Evolutionary conservation across 116 monocot genomes (phyloP).

Genomic region (Papilionanthe hybrid): DNA sequence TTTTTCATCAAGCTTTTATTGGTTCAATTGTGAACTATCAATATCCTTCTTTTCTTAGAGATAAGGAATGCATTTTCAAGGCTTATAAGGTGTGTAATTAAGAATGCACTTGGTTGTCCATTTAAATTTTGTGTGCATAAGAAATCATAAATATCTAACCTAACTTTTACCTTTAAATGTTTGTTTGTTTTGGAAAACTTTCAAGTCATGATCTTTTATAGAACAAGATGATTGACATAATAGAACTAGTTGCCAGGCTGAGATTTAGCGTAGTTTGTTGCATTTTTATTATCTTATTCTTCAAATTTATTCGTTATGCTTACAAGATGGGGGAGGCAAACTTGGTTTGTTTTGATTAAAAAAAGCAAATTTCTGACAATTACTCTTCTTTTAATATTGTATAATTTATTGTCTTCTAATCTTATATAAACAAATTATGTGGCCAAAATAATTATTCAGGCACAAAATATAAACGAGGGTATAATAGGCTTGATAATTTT

Average conservation of each 20-base stretch:
- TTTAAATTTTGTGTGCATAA: background rate
- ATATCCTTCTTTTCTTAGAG: constrained; percentile 24
- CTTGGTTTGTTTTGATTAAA: background rate
- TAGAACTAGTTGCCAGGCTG: too few species aligned
- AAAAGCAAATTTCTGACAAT: too few species aligned
- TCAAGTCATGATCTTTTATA: background rate
- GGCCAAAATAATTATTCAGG: too few species aligned
- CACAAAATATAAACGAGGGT: too few species aligned
- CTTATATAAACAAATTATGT: too few species aligned
- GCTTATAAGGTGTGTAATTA: constrained; percentile 30
- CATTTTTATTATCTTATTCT: background rate
- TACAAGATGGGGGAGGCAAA: background rate
- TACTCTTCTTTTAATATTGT: too few species aligned
- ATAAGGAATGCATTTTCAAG: constrained; percentile 10
- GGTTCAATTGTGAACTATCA: constrained; percentile 43
- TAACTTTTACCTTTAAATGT: background rate
- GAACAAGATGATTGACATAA: background rate
- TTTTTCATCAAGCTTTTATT: constrained; percentile 86
- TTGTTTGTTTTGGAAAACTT: background rate
- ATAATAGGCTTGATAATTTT: too few species aligned
- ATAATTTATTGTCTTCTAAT: too few species aligned
- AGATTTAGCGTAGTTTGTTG: background rate
- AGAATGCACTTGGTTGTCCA: background rate
- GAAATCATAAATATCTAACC: background rate
- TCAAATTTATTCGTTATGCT: background rate